Percentiles rank a stretch among this genome's conserved stretches.
Conservation (phyloP, 305 asterid genomes). For the Solanum chacoense region DNA sequence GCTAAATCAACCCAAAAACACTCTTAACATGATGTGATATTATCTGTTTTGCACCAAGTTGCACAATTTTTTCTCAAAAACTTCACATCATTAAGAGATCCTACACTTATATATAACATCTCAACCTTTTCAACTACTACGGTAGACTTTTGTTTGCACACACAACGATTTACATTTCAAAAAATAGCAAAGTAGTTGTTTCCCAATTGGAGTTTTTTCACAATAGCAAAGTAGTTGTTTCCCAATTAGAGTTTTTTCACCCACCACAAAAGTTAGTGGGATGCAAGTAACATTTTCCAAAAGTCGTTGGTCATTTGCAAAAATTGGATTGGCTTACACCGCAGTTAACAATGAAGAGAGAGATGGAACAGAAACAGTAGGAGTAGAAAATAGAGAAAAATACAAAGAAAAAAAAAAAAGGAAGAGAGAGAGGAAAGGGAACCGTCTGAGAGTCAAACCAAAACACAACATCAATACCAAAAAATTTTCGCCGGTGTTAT, state of each 20-base stretch:
- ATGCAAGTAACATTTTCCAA: not conserved
- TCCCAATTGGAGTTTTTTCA: not conserved
- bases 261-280: not conserved
- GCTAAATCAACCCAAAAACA: not conserved
- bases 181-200: not conserved
- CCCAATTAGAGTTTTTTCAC: not conserved
- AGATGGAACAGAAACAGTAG: not conserved
- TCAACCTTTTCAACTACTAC: not conserved
- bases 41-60: not conserved
- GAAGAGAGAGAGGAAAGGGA: not conserved
- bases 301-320: not conserved
- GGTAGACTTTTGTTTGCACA: not conserved
- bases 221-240: not conserved
- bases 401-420: not conserved
- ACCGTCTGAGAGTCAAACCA: constrained; percentile 25
- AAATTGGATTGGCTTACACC: constrained; percentile 7
- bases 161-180: not conserved
- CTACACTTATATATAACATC: not conserved
- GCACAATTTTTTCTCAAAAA: not conserved
- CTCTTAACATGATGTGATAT: not conserved
- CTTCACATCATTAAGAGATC: not conserved
- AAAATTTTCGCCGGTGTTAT: constrained; percentile 7
- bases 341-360: constrained; percentile 8
- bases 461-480: constrained; percentile 2
- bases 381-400: not conserved